Evolutionary conservation across 257 asterid genomes (phyloP), one percentile per base, ranked within the genome.

Genomic region (Scutellaria galericulata): DNA sequence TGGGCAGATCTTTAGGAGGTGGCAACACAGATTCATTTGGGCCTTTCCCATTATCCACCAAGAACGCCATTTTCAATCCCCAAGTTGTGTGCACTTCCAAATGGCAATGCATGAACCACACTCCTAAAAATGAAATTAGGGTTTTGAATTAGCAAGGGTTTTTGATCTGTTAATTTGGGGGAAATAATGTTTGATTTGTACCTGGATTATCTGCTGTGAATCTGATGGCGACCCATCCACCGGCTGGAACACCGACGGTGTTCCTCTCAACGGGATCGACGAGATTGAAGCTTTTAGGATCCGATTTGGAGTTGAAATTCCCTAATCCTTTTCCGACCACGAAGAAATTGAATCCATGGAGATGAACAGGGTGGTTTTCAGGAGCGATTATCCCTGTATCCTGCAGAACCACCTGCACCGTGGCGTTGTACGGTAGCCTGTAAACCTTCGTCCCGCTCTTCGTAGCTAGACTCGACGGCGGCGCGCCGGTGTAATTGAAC

Each of bases 41-140:
- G 39, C 96, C 94, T 51, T 86, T 89, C 14, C 98, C 98, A 65
- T 90, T 86, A 73, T 93, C 98, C 56, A 93, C 97, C 80, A 86
- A 83, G 80, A 93, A 93, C 0, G 98, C 96, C 98, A 93, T 93
- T 71, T 93, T 93, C 31, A 93, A 70, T 12, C 98, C 98, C 98
- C 98, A 93, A 44, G 92, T 85, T 4, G 98, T 93, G 74, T 93
- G 98, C 68, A 87, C 85, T 66, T 93, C 98, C 83, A 93, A 70
- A 82, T 93, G 97, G 78, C 98, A 93, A 81, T 93, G 98, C 98
- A 93, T 85, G 53, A 93, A 90, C 98, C 98, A 93, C 22, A 90
- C 92, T 24, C 98, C 98, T 93, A 80, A 14, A 45, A 14, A 2
- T 55, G 18, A 8, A 24, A 45, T 56, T 24, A 2, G 37, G 37